Evolutionary conservation across 2,329 filamentous ascomycete species (phyloP).

Genomic region (Raffaelea ambrosiae): DNA sequence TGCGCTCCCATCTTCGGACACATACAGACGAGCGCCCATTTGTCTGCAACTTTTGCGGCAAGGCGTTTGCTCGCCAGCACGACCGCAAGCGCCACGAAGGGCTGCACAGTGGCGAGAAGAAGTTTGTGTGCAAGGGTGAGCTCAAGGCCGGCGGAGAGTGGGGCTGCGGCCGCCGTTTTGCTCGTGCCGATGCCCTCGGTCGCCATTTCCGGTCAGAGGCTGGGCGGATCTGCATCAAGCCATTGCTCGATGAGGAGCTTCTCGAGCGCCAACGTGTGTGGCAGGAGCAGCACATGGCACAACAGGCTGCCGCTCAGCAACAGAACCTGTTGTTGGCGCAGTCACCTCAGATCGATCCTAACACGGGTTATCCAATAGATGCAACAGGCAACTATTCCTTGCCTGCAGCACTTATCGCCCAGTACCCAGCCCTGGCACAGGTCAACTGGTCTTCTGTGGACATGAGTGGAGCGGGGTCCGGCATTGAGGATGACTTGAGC

Average conservation of each 20-base stretch:
- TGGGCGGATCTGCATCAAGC: slow-evolving; percentile 91
- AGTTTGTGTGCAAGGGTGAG: slow-evolving; percentile 91
- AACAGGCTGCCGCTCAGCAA: slow-evolving; percentile 29
- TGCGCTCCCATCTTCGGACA: slow-evolving; percentile 88
- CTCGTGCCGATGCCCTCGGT: slow-evolving; percentile 87
- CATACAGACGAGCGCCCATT: slow-evolving; percentile 97
- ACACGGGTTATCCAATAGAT: slow-evolving; percentile 50
- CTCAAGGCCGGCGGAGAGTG: slow-evolving; percentile 76
- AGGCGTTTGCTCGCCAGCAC: slow-evolving; percentile 94
- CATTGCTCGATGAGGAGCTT: slow-evolving; percentile 91
- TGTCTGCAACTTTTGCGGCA: slow-evolving; percentile 92
- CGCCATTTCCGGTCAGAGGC: slow-evolving; percentile 94
- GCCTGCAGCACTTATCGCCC: slow-evolving; percentile 80
- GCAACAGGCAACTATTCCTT: slow-evolving; percentile 54
- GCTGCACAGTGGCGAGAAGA: slow-evolving; percentile 94
- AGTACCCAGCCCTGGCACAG: slow-evolving; percentile 87
- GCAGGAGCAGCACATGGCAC: slow-evolving; percentile 63
- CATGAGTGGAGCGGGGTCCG: slow-evolving; percentile 62
- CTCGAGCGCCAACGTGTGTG: slow-evolving; percentile 68
- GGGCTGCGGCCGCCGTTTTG: slow-evolving; percentile 91
- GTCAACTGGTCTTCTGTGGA: slow-evolving; percentile 68
- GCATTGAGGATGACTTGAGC: slow-evolving; percentile 67
- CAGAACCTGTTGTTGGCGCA: slow-evolving; percentile 51
- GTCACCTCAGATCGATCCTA: slow-evolving; percentile 48
- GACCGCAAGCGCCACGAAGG: slow-evolving; percentile 96